These are phyloP conservation scores for Globisporangium yorkense DNA, from an alignment of 352 stramenopile genomes.

Conservation along the genomic window DNA sequence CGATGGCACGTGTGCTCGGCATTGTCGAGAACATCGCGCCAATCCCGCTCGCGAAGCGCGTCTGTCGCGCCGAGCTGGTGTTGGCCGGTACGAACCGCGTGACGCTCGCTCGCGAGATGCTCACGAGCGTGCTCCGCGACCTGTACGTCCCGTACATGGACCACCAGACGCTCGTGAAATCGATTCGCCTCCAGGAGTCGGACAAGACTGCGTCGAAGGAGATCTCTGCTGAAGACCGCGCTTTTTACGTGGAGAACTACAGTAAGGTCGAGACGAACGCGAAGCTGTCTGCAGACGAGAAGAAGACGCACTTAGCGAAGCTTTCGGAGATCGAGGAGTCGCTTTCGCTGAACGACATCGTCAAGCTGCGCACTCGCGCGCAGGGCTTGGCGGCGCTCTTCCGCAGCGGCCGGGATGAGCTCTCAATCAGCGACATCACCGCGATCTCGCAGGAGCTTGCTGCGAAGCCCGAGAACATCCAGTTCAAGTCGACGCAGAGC, in stretches of 20 bases:
- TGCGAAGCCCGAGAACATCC: slow-evolving; percentile 37
- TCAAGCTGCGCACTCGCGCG: slow-evolving; percentile 35
- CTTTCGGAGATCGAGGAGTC: slow-evolving; percentile 29
- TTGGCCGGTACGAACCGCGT: slow-evolving; percentile 33
- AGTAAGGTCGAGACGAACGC: slow-evolving; percentile 39
- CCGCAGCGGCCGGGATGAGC: slow-evolving; percentile 24
- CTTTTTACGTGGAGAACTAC: slow-evolving; percentile 49
- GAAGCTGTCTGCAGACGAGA: slow-evolving; percentile 32
- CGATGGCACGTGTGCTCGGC: slow-evolving; percentile 45
- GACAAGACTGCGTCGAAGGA: slow-evolving; percentile 32
- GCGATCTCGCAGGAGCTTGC: slow-evolving; percentile 35
- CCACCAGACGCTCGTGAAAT: slow-evolving; percentile 44
- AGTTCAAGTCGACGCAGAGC: slow-evolving; percentile 52
- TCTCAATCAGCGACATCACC: slow-evolving; percentile 36
- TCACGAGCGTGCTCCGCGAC: slow-evolving; percentile 41
- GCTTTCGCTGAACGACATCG: slow-evolving; percentile 43
- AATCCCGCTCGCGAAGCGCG: slow-evolving; percentile 36
- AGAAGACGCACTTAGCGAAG: slow-evolving; percentile 32
- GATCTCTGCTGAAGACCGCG: slow-evolving; percentile 34
- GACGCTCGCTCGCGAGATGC: slow-evolving; percentile 33
- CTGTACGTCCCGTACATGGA: slow-evolving; percentile 54
- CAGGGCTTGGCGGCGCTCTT: slow-evolving; percentile 40
- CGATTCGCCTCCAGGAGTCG: slow-evolving; percentile 36
- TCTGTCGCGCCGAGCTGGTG: slow-evolving; percentile 33
- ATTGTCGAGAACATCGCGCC: slow-evolving; percentile 54